Evolutionary conservation across 2,329 filamentous ascomycete species (phyloP).

Genomic region (Apiospora pterosperma): DNA sequence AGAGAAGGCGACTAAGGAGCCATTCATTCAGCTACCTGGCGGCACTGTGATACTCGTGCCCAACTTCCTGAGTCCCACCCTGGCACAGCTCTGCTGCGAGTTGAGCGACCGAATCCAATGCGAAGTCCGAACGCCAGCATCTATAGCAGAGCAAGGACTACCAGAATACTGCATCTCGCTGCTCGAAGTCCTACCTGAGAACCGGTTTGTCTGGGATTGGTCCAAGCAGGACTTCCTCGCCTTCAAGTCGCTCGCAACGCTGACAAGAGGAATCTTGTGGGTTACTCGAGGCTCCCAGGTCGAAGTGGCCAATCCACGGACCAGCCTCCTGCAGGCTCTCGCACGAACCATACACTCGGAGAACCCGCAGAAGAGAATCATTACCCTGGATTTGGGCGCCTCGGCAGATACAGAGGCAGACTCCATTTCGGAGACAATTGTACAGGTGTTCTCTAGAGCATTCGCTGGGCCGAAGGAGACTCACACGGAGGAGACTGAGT

Average conservation of each 20-base stretch:
- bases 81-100: conserved; percentile 8
- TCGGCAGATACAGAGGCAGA: conserved; percentile 16
- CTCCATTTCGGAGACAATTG: conserved; percentile 16
- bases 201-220: conserved; percentile 36
- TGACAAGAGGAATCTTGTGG: conserved; percentile 17
- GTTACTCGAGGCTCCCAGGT: conserved; percentile 17
- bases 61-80: neutral
- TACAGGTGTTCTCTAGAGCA: conserved; percentile 20
- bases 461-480: conserved; percentile 9
- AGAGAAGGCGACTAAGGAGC: neutral
- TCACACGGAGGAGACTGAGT: conserved; percentile 37
- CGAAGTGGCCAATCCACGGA: conserved; percentile 27
- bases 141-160: conserved; percentile 13
- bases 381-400: conserved; percentile 38
- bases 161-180: conserved; percentile 40
- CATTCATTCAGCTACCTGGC: neutral
- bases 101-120: conserved; percentile 12
- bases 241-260: conserved; percentile 36
- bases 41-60: conserved; percentile 16
- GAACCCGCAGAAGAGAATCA: conserved; percentile 38
- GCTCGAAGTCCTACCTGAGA: conserved; percentile 34
- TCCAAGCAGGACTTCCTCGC: conserved; percentile 32
- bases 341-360: conserved; percentile 48
- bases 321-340: conserved; percentile 41
- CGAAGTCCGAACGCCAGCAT: conserved; percentile 10